Conservation (phyloP, 306 rosid species). For the Malus sylvestris region DNA sequence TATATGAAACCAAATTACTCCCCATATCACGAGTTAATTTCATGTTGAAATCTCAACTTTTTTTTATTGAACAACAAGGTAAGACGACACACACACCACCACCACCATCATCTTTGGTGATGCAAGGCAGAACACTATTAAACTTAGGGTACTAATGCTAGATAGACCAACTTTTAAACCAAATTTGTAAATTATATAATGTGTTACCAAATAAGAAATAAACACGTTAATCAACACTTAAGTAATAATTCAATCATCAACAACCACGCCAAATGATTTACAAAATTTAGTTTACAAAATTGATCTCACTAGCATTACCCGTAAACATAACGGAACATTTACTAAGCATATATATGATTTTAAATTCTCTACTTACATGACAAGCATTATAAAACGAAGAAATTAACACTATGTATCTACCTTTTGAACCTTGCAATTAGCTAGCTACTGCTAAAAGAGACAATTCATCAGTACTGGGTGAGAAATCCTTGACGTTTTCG, state of each 20-base stretch:
- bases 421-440: neutral
- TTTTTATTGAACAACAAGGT: neutral
- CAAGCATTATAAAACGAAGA: neutral
- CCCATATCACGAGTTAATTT: too few relatives aligned
- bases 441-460: neutral
- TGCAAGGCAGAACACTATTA: neutral
- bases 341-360: neutral
- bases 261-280: too few relatives aligned
- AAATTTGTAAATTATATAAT: too few relatives aligned
- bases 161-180: too few relatives aligned
- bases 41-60: too few relatives aligned
- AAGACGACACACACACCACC: neutral
- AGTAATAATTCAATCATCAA: too few relatives aligned
- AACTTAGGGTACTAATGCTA: too few relatives aligned
- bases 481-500: constrained; percentile 14
- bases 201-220: too few relatives aligned
- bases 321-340: neutral
- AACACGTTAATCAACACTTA: too few relatives aligned
- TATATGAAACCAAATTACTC: too few relatives aligned
- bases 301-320: too few relatives aligned
- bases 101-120: neutral
- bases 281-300: too few relatives aligned
- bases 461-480: constrained; percentile 9
- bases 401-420: neutral
- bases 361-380: neutral